Conservation (phyloP, 306 rosid species). For the Prunus padus region DNA sequence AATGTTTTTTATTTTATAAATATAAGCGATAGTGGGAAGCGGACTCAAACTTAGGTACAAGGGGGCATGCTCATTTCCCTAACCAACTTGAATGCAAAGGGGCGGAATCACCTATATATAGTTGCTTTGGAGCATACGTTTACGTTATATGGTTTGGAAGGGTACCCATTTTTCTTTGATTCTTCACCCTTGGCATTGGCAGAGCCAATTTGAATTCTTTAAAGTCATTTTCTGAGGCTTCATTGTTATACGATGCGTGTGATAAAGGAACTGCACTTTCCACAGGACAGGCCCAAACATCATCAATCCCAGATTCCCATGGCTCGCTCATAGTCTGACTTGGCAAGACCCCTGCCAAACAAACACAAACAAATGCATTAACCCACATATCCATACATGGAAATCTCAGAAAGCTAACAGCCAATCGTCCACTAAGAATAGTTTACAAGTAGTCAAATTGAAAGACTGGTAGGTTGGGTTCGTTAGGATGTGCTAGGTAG, state of each 20-base stretch:
- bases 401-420: background rate
- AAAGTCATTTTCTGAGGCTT: background rate
- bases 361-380: too few species aligned
- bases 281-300: background rate
- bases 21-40: too few species aligned
- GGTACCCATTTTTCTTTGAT: background rate
- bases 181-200: too few species aligned
- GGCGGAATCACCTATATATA: background rate
- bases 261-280: background rate
- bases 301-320: background rate
- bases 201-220: too few species aligned
- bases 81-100: too few species aligned
- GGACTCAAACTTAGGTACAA: too few species aligned
- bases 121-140: background rate
- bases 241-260: background rate
- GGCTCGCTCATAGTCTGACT: background rate
- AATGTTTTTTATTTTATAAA: too few species aligned
- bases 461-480: too few species aligned
- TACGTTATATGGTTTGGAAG: background rate
- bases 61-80: too few species aligned
- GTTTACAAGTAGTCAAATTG: background rate
- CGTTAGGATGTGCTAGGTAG: constrained; percentile 8
- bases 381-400: background rate
- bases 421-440: background rate
- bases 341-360: too few species aligned